These are phyloP conservation scores for Aspergillus tanneri DNA, from an alignment of 2,329 filamentous ascomycete species.

Conservation along the genomic window DNA sequence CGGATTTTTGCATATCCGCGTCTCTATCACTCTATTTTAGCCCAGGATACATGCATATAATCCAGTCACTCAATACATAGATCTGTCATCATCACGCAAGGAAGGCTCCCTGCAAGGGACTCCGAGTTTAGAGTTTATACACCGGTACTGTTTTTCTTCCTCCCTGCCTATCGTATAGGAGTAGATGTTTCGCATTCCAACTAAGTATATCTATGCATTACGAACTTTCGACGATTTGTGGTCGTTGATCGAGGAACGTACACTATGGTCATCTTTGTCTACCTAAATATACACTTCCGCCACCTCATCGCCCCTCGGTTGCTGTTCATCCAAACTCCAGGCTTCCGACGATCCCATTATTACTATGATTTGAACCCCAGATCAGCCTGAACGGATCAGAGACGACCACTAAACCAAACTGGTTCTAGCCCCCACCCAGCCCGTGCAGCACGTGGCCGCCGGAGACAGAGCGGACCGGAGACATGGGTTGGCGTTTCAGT, in stretches of 20 bases:
- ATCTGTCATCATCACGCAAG: conserved; percentile 13
- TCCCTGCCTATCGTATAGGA: too few species aligned
- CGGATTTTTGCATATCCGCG: conserved; percentile 10
- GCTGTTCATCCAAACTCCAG: too few species aligned
- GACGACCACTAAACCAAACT: conserved; percentile 13
- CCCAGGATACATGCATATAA: conserved; percentile 16
- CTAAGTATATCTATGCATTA: too few species aligned
- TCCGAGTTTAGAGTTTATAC: not conserved
- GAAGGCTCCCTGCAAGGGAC: conserved; percentile 18
- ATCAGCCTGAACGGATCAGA: conserved; percentile 15
- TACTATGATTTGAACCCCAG: conserved; percentile 14
- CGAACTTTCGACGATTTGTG: too few species aligned
- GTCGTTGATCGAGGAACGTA: too few species aligned
- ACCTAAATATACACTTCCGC: too few species aligned
- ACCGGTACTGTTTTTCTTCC: not conserved
- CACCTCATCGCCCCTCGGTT: too few species aligned
- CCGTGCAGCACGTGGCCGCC: conserved; percentile 23
- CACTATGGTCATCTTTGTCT: too few species aligned
- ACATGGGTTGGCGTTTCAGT: not conserved
- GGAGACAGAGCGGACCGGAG: too few species aligned
- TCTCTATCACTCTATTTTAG: conserved; percentile 4
- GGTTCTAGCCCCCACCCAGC: conserved; percentile 13
- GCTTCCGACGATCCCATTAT: not conserved
- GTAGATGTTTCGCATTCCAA: too few species aligned
- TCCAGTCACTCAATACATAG: conserved; percentile 14